Conservation (phyloP, 805 yeast species). For the Yamadazyma sp. region DNA sequence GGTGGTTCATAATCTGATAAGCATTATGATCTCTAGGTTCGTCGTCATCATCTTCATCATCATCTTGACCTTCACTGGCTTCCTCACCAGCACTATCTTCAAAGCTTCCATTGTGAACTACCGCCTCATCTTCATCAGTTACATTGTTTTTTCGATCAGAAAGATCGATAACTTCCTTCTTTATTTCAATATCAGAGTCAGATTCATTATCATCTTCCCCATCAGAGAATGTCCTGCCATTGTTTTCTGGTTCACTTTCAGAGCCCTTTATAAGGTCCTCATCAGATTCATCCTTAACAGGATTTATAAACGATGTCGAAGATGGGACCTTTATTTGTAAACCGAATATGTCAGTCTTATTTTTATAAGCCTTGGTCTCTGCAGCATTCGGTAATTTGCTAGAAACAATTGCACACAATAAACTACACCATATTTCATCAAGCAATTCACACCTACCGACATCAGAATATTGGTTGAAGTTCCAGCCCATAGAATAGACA, state of each 20-base stretch:
- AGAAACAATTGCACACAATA: slow-evolving; percentile 55
- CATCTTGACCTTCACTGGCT: slow-evolving; percentile 17
- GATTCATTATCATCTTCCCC: slow-evolving; percentile 21
- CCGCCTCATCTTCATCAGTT: slow-evolving; percentile 20
- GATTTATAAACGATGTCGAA: slow-evolving; percentile 24
- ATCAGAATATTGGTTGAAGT: slow-evolving; percentile 35
- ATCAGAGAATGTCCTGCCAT: slow-evolving; percentile 16
- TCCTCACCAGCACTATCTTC: slow-evolving; percentile 21
- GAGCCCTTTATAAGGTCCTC: slow-evolving; percentile 20
- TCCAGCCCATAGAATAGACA: slow-evolving; percentile 55
- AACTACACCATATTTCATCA: slow-evolving; percentile 68
- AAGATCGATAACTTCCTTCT: slow-evolving; percentile 15
- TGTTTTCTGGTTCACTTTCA: slow-evolving; percentile 22
- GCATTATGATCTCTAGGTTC: slow-evolving; percentile 41
- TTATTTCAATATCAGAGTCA: slow-evolving; percentile 24
- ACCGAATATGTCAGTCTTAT: slow-evolving; percentile 31
- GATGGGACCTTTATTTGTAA: slow-evolving; percentile 34
- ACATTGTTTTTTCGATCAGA: slow-evolving; percentile 24
- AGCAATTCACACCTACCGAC: slow-evolving; percentile 51
- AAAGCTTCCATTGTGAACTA: slow-evolving; percentile 13
- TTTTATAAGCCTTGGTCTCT: slow-evolving; percentile 35
- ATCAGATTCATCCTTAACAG: slow-evolving; percentile 17
- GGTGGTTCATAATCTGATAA: slow-evolving; percentile 49
- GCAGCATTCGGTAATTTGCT: slow-evolving; percentile 28
- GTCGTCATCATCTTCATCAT: slow-evolving; percentile 21